phyloP scores from a whole-genome alignment of 495 filamentous ascomycete genomes.

The Podospora pseudoanserina region DNA sequence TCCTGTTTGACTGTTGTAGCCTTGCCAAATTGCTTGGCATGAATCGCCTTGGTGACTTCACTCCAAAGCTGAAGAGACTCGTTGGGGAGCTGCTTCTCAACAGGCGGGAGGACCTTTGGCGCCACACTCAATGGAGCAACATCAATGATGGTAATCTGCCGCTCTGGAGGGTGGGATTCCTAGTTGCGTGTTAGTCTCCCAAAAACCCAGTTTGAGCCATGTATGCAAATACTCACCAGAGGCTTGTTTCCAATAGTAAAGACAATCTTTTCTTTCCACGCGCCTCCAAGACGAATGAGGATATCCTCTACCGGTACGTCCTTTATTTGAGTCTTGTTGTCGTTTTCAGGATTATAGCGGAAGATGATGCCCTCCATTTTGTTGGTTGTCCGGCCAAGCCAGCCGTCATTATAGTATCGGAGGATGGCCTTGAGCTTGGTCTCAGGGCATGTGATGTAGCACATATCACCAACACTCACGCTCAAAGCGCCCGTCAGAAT shows the following conservation, averaged over 20 bases:
- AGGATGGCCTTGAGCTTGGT: slow-evolving; percentile 87
- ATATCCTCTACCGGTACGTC: slow-evolving; percentile 82
- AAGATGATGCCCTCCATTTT: slow-evolving; percentile 89
- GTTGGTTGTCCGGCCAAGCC: slow-evolving; percentile 88
- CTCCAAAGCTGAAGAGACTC: slow-evolving; percentile 89
- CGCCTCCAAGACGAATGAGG: slow-evolving; percentile 76
- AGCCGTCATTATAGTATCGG: slow-evolving; percentile 89
- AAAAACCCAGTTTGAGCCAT: neutral
- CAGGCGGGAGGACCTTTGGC: slow-evolving; percentile 72
- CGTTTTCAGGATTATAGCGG: slow-evolving; percentile 76
- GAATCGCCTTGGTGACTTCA: slow-evolving; percentile 81
- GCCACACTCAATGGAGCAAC: slow-evolving; percentile 73
- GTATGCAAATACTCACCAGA: slow-evolving; percentile 37
- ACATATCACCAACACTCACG: slow-evolving; percentile 82
- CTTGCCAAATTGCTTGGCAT: slow-evolving; percentile 72
- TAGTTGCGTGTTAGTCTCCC: slow-evolving; percentile 16
- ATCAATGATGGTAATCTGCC: slow-evolving; percentile 75
- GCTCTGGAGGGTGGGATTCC: slow-evolving; percentile 49
- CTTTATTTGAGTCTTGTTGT: slow-evolving; percentile 70
- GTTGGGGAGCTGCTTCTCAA: slow-evolving; percentile 73
- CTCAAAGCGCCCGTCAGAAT: slow-evolving; percentile 76
- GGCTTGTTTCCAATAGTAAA: slow-evolving; percentile 52
- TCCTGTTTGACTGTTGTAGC: slow-evolving; percentile 87
- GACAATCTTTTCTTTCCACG: slow-evolving; percentile 64
- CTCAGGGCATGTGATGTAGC: slow-evolving; percentile 79